Evolutionary conservation across 768 basidiomycete species (phyloP).

Genomic region (Xanthoconium stramineum): DNA sequence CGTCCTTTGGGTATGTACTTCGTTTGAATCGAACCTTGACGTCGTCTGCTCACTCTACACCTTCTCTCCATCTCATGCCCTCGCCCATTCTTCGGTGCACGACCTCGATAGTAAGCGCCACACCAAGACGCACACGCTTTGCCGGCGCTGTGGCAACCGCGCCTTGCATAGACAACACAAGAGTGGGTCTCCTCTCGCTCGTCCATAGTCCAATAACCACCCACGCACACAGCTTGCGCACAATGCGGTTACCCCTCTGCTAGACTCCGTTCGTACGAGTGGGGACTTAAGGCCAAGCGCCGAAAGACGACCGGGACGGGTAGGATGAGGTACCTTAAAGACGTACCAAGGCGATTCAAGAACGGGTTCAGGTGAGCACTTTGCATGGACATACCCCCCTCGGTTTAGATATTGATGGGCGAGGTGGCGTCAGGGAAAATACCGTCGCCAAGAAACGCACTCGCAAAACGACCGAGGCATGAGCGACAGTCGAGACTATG

Average conservation of each 20-base stretch:
- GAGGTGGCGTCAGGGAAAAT: slow-evolving; percentile 64
- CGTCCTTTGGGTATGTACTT: slow-evolving; percentile 83
- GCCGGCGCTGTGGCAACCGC: slow-evolving; percentile 93
- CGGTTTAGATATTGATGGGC: not conserved
- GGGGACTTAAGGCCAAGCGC: slow-evolving; percentile 99
- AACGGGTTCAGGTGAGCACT: slow-evolving; percentile 83
- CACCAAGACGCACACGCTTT: slow-evolving; percentile 95
- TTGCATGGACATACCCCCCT: not conserved
- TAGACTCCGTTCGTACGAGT: slow-evolving; percentile 93
- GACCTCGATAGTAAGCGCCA: slow-evolving; percentile 75
- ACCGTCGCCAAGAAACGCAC: slow-evolving; percentile 84
- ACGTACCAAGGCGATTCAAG: slow-evolving; percentile 94
- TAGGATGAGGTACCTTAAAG: slow-evolving; percentile 90
- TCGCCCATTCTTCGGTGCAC: not conserved
- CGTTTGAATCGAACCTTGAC: not conserved
- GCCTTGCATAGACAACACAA: slow-evolving; percentile 99
- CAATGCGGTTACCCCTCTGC: slow-evolving; percentile 97
- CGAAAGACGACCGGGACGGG: slow-evolving; percentile 99
- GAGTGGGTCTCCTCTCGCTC: slow-evolving; percentile 48
- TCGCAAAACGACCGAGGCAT: slow-evolving; percentile 53
- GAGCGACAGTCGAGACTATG: slow-evolving; percentile 10
- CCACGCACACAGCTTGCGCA: slow-evolving; percentile 64
- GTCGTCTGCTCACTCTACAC: not conserved
- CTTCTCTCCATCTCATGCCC: too few relatives aligned
- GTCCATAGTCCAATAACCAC: not conserved